Base-by-base conservation (phyloP, 78 protist genomes). In the slime mould (Dictyostelium discoideum) region DNA sequence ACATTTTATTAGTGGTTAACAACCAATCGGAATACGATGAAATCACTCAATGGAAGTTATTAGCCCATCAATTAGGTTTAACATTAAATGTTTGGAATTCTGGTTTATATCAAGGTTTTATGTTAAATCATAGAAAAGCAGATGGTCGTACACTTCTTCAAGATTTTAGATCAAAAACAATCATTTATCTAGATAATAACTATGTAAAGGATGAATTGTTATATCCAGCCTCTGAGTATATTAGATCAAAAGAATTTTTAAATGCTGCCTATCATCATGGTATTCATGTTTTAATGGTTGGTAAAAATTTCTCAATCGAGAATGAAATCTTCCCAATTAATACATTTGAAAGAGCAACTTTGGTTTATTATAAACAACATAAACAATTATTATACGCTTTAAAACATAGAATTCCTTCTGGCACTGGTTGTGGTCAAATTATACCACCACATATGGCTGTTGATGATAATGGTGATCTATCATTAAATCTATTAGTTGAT, bases 1-100 rank as follows among this genome's bases (percentile, higher is more conserved):
- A 92, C 9, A 14, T 92, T 2, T 11, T 92, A 18, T 48, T 92
- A 6, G 92, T 92, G 0, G 83, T 83, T 1, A 92, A 92, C 37
- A 92, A 92, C 37, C 90, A 65, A 26, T 69, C 92, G 18, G 96
- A 92, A 24, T 92, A 48, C 37, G 85, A 54, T 22, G 96, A 78
- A 37, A 89, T 92, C 5, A 20, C 48, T 8, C 84, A 79, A 29
- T 92, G 96, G 96, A 80, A 72, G 85, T 20, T 18, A 29, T 22
- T 74, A 22, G 37, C 73, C 2, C 2, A 7, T 29, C 60, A 57
- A 10, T 32, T 92, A 10, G 89, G 92, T 20, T 46, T 48, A 20
- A 92, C 48, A 3, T 18, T 85, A n/a, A 76, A 77, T 22, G 57
- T 85, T n/a, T 92, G 96, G 96, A 92, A 92, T 32, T 50, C 79